Base-by-base conservation (phyloP, 768 basidiomycete species). In the Paxillus rubicundulus region DNA sequence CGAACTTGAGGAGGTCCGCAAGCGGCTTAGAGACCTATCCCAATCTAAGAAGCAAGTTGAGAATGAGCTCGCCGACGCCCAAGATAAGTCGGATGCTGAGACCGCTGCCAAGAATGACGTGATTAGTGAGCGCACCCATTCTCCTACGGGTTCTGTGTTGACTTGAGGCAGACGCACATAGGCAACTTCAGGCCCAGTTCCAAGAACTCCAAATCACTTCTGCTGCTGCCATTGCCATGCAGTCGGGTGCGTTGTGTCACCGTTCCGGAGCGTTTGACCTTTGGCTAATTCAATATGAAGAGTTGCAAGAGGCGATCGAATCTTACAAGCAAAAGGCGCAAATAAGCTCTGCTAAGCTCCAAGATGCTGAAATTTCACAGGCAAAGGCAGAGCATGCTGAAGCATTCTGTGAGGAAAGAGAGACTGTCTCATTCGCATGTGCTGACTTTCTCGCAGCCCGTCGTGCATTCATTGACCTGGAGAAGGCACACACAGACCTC, bases 371-470 rank as follows among this genome's bases (percentile, higher is more conserved):
- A 61, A 81, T 88, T 46, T 82, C 81, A 7, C 76, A 80, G 42
- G 85, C 80, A 6, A 88, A 83, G 59, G 77, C 80, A 13, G 79
- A 81, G 43, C 79, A 85, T 14, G 79, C 79, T 4, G 88, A 89
- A 67, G 76, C 80, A 5, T 76, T 80, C 58, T 76, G 89, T 89
- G 53, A 47, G 74, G 34, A 47, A 13, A 17, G 7, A 38, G 1
- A 38, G 14, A 5, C 9, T n/a, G n/a, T 54, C 18, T 33, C 14
- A n/a, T 10, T 40, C 18, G 40, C 53, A 47, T 36, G 14, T 20
- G 34, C 61, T 55, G 55, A 62, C 50, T 37, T 34, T 38, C 47
- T 41, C 21, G 14, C 52, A 89, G 87, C 79, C 55, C 81, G 81
- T 17, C 80, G 85, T 34, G 74, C 79, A 14, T 75, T 89, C 28